Percentiles rank a stretch among this genome's conserved stretches.
Evolutionary conservation across 108 stramenopile species (phyloP).

Genomic region (Skeletonema potamos): DNA sequence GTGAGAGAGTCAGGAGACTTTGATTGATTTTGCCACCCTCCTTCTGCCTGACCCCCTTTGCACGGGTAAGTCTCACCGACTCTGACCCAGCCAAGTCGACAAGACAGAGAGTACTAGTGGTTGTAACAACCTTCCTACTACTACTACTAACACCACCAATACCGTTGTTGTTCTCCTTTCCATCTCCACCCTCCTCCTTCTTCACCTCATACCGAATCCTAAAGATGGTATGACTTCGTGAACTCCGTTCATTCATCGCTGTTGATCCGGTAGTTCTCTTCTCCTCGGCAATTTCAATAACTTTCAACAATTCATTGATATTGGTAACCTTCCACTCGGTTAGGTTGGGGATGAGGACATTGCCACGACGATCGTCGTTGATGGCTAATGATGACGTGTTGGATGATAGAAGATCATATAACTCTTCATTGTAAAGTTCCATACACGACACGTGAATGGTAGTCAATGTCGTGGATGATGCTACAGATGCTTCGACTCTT

Average conservation of each 20-base stretch:
- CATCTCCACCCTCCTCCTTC: constrained; percentile 43
- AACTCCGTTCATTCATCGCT: constrained; percentile 89
- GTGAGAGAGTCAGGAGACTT: constrained; percentile 96
- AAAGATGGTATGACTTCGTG: constrained; percentile 92
- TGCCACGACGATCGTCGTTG: constrained; percentile 87
- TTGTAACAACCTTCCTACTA: constrained; percentile 47
- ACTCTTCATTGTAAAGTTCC: constrained; percentile 97
- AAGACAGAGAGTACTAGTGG: constrained; percentile 40
- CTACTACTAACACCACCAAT: constrained; percentile 49
- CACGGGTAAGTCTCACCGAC: constrained; percentile 49
- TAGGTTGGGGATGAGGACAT: constrained; percentile 71
- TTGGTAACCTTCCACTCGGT: constrained; percentile 49
- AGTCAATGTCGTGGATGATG: neutral
- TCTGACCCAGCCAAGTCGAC: constrained; percentile 66
- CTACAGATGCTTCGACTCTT: neutral
- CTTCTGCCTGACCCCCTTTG: constrained; percentile 71
- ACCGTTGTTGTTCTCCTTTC: constrained; percentile 59
- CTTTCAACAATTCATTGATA: constrained; percentile 59
- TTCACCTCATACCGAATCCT: constrained; percentile 69
- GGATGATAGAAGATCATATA: constrained; percentile 77
- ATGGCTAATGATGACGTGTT: constrained; percentile 21
- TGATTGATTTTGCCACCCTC: constrained; percentile 98
- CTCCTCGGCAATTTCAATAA: constrained; percentile 63
- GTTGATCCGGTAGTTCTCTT: constrained; percentile 80
- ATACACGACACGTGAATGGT: constrained; percentile 85